phyloP scores from a whole-genome alignment of 805 yeast species.

The Candida cerambycidarum region DNA sequence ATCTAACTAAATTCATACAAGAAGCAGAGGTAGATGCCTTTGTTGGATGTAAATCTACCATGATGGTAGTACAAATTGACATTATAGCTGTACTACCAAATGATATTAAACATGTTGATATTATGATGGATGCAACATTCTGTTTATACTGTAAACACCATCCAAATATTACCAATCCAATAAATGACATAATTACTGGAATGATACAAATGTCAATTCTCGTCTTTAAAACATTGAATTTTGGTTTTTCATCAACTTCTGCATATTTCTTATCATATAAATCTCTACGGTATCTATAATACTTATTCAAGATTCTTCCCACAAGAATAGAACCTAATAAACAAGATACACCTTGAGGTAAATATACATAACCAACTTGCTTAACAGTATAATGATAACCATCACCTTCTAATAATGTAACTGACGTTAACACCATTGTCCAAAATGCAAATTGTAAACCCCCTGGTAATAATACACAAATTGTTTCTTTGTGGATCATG shows the following conservation, averaged over 20 bases:
- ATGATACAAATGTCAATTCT: conserved; percentile 45
- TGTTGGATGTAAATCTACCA: conserved; percentile 75
- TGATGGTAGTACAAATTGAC: conserved; percentile 58
- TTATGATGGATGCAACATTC: conserved; percentile 54
- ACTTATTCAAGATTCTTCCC: conserved; percentile 57
- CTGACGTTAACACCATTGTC: conserved; percentile 67
- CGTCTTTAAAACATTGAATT: conserved; percentile 55
- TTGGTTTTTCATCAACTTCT: conserved; percentile 21
- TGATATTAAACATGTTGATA: conserved; percentile 58
- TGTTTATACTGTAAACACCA: conserved; percentile 63
- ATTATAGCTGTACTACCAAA: conserved; percentile 58
- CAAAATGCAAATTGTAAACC: conserved; percentile 68
- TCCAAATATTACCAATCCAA: conserved; percentile 49
- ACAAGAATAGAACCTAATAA: conserved; percentile 56
- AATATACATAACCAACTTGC: conserved; percentile 67
- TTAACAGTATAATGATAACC: conserved; percentile 52
- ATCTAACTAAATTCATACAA: conserved; percentile 68
- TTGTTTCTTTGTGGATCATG: conserved; percentile 43
- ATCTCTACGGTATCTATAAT: conserved; percentile 38
- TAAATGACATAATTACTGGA: conserved; percentile 39
- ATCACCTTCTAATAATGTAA: conserved; percentile 49
- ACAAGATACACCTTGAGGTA: conserved; percentile 73
- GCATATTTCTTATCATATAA: conserved; percentile 25
- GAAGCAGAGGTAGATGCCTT: conserved; percentile 75
- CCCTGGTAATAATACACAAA: conserved; percentile 52